These are phyloP conservation scores for Nephromyces sp. DNA, from an alignment of 169 alveolate species.

Conservation along the genomic window DNA sequence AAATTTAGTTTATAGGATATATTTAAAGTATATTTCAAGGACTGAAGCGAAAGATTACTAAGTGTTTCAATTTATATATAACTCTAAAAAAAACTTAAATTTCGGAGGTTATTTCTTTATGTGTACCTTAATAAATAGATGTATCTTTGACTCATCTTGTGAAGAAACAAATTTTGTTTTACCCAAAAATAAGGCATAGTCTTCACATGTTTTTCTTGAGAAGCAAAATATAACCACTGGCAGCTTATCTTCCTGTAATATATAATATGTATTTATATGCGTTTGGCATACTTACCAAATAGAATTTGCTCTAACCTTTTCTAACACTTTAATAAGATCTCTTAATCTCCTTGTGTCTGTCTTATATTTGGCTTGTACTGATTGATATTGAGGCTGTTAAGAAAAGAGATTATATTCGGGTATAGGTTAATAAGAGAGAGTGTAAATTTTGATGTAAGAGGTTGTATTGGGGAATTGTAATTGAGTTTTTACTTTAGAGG, in stretches of 20 bases:
- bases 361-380: constrained; percentile 6
- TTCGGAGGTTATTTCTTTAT: too few species aligned
- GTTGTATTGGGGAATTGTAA: neutral
- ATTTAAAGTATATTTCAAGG: too few species aligned
- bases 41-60: too few species aligned
- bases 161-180: neutral
- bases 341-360: constrained; percentile 4
- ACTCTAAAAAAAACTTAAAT: too few species aligned
- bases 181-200: constrained; percentile 5
- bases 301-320: constrained; percentile 2
- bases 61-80: too few species aligned
- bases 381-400: neutral
- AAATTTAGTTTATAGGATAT: too few species aligned
- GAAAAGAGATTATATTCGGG: neutral
- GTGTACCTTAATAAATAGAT: constrained; percentile 40
- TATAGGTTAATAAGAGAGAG: neutral
- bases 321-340: neutral
- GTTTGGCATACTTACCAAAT: too few species aligned
- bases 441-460: neutral
- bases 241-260: constrained; percentile 26
- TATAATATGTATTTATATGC: too few species aligned
- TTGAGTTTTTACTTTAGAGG: neutral
- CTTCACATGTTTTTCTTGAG: constrained; percentile 17
- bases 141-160: constrained; percentile 24
- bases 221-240: constrained; percentile 34